phyloP scores from a whole-genome alignment of 176 grass and related monocot genomes.

The Rhipidocladum racemiflorum region DNA sequence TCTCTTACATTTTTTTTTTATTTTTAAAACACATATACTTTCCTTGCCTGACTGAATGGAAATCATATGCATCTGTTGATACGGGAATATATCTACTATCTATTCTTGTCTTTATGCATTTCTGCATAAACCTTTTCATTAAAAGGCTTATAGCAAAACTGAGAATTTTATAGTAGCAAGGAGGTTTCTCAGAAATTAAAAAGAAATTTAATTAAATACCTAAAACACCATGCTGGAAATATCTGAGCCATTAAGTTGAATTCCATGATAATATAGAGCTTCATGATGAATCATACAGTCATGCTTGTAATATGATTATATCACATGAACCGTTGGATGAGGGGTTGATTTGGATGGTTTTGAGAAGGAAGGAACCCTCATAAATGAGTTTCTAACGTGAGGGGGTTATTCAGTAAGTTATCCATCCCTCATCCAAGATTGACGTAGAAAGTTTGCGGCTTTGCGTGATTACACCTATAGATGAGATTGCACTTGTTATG shows the following conservation, averaged over 20 bases:
- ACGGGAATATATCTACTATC: neutral
- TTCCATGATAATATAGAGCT: neutral
- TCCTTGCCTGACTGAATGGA: neutral
- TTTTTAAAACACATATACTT: no score
- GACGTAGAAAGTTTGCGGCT: neutral
- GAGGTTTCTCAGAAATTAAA: neutral
- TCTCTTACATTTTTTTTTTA: no score
- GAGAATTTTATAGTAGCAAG: neutral
- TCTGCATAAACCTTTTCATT: neutral
- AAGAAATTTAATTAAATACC: neutral
- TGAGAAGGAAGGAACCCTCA: neutral
- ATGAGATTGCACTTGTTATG: conserved; percentile 1
- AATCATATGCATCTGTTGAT: neutral
- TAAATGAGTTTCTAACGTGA: neutral
- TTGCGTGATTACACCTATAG: neutral
- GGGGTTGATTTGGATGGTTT: neutral
- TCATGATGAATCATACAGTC: neutral
- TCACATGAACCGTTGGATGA: neutral
- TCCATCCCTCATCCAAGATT: neutral
- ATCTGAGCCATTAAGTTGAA: neutral
- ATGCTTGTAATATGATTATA: neutral
- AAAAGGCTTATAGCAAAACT: neutral
- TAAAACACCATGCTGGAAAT: neutral
- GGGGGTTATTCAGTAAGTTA: neutral
- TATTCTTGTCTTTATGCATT: neutral